Evolutionary conservation across 2,329 filamentous ascomycete species (phyloP).

Genomic region (Emericellopsis atlantica): DNA sequence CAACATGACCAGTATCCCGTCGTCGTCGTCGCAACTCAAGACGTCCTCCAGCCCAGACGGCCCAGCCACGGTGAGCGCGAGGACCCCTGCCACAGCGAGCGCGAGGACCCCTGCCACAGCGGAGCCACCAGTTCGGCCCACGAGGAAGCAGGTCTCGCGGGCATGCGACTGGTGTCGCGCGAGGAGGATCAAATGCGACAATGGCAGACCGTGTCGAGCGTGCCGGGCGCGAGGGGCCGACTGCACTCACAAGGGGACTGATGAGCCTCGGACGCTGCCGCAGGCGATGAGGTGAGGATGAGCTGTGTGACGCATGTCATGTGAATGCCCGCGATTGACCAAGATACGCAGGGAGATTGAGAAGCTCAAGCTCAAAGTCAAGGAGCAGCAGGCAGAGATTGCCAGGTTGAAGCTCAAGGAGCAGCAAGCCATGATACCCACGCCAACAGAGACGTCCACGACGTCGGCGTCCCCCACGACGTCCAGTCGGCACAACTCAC

Average conservation of each 20-base stretch:
- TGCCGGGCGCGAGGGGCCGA: slow-evolving; percentile 7
- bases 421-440: slow-evolving; percentile 1
- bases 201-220: slow-evolving; percentile 12
- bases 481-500: too few species aligned
- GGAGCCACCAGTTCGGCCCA: slow-evolving; percentile 5
- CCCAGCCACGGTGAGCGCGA: neutral
- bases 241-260: slow-evolving; percentile 4
- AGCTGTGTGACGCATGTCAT: neutral
- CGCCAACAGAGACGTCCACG: slow-evolving; percentile 3
- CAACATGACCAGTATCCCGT: too few species aligned
- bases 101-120: neutral
- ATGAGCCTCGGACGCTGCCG: slow-evolving; percentile 4
- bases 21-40: neutral
- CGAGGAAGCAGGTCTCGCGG: slow-evolving; percentile 14
- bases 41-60: neutral
- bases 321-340: neutral
- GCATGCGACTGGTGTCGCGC: slow-evolving; percentile 18
- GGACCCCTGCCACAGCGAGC: neutral
- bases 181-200: slow-evolving; percentile 15
- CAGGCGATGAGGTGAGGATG: slow-evolving; percentile 7
- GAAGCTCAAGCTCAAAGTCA: slow-evolving; percentile 15
- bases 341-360: slow-evolving; percentile 16
- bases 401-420: slow-evolving; percentile 3
- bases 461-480: neutral
- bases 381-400: slow-evolving; percentile 15